Percentiles rank a stretch among this genome's conserved stretches.
phyloP scores from a whole-genome alignment of 2,329 filamentous ascomycete species.

The Amauroascus verrucosus region DNA sequence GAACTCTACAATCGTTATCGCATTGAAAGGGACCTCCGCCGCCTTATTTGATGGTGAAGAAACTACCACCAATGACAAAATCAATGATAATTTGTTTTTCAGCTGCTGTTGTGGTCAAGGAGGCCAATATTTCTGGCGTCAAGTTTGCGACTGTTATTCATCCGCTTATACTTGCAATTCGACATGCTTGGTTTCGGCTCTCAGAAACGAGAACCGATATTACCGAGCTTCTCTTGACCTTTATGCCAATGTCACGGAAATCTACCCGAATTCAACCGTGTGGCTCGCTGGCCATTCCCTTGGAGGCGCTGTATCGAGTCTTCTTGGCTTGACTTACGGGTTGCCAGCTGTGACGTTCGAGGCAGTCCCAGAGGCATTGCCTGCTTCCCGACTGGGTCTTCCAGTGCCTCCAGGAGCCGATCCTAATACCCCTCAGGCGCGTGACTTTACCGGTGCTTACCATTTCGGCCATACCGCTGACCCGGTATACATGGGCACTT shows the following conservation, averaged over 20 bases:
- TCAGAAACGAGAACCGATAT: conserved; percentile 77
- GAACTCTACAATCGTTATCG: conserved; percentile 82
- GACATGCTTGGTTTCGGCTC: conserved; percentile 67
- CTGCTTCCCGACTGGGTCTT: conserved; percentile 72
- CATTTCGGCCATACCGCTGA: conserved; percentile 96
- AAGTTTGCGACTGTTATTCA: conserved; percentile 87
- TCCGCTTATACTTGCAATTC: conserved; percentile 83
- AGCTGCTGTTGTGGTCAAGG: conserved; percentile 96
- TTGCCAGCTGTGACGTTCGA: conserved; percentile 87
- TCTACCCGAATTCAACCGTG: conserved; percentile 74
- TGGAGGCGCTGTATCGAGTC: conserved; percentile 77
- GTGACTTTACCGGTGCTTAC: conserved; percentile 64
- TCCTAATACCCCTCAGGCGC: conserved; percentile 58
- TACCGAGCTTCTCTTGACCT: conserved; percentile 82
- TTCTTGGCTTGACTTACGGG: conserved; percentile 84
- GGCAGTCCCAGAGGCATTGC: conserved; percentile 80
- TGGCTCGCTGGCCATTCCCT: conserved; percentile 92
- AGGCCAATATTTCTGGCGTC: conserved; percentile 77
- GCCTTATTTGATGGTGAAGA: conserved; percentile 95
- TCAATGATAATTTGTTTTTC: conserved; percentile 96
- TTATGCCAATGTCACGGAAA: conserved; percentile 79
- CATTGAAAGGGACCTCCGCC: conserved; percentile 79
- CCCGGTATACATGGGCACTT: conserved; percentile 86
- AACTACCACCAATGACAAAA: conserved; percentile 93
- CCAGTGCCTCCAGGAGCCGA: conserved; percentile 72